Base-by-base conservation (phyloP, 805 yeast species). In the Barnettozyma californica region DNA sequence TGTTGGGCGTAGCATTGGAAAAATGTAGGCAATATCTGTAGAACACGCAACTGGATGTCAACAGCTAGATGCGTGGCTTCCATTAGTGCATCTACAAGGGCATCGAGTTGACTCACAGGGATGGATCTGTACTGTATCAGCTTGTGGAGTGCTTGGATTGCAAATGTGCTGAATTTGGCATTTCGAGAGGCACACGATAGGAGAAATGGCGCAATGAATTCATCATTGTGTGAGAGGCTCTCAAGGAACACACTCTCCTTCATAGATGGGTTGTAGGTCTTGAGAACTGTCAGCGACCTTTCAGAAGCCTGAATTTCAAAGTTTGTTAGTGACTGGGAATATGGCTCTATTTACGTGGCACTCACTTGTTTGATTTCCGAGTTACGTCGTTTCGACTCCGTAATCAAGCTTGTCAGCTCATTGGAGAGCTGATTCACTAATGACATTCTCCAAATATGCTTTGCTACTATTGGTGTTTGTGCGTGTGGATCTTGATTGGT, bases 21-120 rank as follows among this genome's bases (percentile, higher is more conserved):
- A 31, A 92, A 68, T 2, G 82, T 71, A 0, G 97, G 97, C 20
- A 92, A 70, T 11, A 87, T 73, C 67, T 92, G 99, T 35, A 92
- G 68, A 11, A 90, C 83, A 60, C 90, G 87, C 53, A 94, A 74
- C 65, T 92, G 97, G 41, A 88, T 84, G 38, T 91, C 97, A 23
- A 80, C 73, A 0, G 94, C 86, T 13, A 86, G 69, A 57, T 81
- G 82, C 0, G 92, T 78, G 0, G 95, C 87, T 49, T 87, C 91
- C 29, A 75, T 71, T 31, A 89, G 71, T 0, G 90, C 82, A 36
- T 80, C 84, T 19, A 92, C 67, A 7, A 92, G 72, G 6, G 75
- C 75, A 18, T 72, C 73, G 18, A 83, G 58, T 41, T 78, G 73
- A 3, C 70, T 67, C 0, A 70, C 67, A 0, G 91, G 82, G 10